Conservation (phyloP, 2,329 filamentous ascomycete genomes). For the Colletotrichum coccodes region DNA sequence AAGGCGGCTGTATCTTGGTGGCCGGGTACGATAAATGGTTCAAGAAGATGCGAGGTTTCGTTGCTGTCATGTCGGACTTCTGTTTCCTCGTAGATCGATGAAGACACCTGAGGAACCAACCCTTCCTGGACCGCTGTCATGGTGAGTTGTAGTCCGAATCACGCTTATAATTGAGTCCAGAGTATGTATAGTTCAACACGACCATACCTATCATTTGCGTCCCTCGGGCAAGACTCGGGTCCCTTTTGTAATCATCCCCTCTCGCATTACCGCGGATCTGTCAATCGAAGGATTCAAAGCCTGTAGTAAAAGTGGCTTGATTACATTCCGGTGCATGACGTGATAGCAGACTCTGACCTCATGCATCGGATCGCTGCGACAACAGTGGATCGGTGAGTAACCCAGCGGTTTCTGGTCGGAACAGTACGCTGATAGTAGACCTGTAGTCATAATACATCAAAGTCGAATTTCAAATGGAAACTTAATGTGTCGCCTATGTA, state of each 20-base stretch:
- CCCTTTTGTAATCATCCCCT: not conserved
- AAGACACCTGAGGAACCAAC: not conserved
- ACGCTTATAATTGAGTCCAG: not conserved
- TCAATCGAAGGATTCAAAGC: not conserved
- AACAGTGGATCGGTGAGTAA: not conserved
- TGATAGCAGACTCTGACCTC: conserved; percentile 7
- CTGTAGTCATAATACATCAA: too few relatives aligned
- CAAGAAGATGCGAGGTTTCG: not conserved
- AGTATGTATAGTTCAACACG: not conserved
- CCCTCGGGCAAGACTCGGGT: not conserved
- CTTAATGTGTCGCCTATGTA: too few relatives aligned
- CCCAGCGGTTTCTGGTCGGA: not conserved
- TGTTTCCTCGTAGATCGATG: not conserved
- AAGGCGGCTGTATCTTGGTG: conserved; percentile 37
- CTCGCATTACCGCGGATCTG: not conserved
- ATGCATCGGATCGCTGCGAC: not conserved
- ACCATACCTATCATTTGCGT: not conserved
- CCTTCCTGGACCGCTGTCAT: not conserved
- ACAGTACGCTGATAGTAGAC: too few relatives aligned
- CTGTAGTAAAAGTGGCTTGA: not conserved
- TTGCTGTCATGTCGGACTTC: too few relatives aligned
- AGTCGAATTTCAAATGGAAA: too few relatives aligned
- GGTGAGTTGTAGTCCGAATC: not conserved
- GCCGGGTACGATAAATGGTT: conserved; percentile 36
- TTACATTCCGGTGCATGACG: not conserved